A percentile compares a stretch with the other conserved stretches of the same genome.
These are phyloP conservation scores for Ceratocystis cacaofunesta DNA, from an alignment of 2,329 filamentous ascomycete genomes.

Conservation along the genomic window DNA sequence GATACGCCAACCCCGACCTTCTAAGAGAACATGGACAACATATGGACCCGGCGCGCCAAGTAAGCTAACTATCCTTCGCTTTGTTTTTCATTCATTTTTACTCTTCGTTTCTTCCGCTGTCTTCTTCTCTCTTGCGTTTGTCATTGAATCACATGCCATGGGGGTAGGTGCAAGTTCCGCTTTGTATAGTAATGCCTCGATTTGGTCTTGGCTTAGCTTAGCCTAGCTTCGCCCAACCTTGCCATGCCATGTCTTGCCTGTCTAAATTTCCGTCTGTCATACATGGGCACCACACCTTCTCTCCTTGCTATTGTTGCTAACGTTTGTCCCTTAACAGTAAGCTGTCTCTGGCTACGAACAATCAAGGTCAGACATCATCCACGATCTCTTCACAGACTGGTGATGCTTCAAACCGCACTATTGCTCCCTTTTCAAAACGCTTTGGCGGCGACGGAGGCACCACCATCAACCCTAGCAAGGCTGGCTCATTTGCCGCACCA, in stretches of 20 bases:
- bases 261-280: no score
- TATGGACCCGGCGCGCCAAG: conserved; percentile 77
- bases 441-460: conserved; percentile 45
- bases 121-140: not conserved
- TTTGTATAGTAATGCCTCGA: not conserved
- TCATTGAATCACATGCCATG: not conserved
- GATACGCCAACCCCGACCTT: conserved; percentile 23
- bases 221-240: not conserved
- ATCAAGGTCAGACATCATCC: conserved; percentile 39
- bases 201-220: not conserved
- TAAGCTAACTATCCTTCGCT: conserved; percentile 32
- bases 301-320: not conserved
- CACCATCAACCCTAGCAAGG: conserved; percentile 56
- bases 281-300: not conserved
- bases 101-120: not conserved
- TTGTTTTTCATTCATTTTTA: conserved; percentile 5
- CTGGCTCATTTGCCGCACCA: conserved; percentile 65
- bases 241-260: not conserved
- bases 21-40: conserved; percentile 38
- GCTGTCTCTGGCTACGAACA: conserved; percentile 71
- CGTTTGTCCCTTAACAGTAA: conserved; percentile 42
- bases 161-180: not conserved
- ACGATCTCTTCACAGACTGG: conserved; percentile 28
- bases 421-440: conserved; percentile 52
- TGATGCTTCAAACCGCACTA: conserved; percentile 46